Evolutionary conservation across 2,329 filamentous ascomycete species (phyloP).

Genomic region (Orbilia javanica): DNA sequence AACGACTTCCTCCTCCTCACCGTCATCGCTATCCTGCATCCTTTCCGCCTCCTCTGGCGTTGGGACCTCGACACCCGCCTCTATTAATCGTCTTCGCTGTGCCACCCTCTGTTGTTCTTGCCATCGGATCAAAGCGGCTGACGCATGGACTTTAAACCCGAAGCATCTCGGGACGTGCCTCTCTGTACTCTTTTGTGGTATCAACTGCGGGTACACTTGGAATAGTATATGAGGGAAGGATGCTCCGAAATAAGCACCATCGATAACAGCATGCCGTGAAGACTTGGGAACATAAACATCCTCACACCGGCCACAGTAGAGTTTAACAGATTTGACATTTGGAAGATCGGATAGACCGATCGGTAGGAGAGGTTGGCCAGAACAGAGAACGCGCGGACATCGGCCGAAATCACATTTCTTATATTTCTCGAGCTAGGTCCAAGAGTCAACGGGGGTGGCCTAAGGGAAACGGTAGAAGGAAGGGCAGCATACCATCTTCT

Average conservation of each 20-base stretch:
- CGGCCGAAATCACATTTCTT: conserved; percentile 98
- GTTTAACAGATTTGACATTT: conserved; percentile 89
- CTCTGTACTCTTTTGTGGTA: conserved; percentile 85
- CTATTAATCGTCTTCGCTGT: conserved; percentile 82
- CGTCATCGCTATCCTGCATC: conserved; percentile 73
- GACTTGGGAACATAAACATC: conserved; percentile 99
- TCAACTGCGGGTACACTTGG: conserved; percentile 92
- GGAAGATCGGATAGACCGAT: conserved; percentile 93
- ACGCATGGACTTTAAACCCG: conserved; percentile 94
- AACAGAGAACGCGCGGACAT: conserved; percentile 95
- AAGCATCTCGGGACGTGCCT: conserved; percentile 92
- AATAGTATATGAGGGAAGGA: conserved; percentile 99
- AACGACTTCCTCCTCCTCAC: conserved; percentile 72
- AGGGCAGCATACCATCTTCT: conserved; percentile 82
- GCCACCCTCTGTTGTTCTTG: conserved; percentile 84
- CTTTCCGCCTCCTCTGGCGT: conserved; percentile 78
- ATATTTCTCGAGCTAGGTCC: conserved; percentile 89
- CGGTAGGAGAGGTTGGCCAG: conserved; percentile 90
- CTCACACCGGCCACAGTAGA: conserved; percentile 97
- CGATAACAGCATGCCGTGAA: conserved; percentile 91
- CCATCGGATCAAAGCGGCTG: conserved; percentile 89
- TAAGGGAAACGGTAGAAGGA: conserved; percentile 3
- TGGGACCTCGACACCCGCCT: conserved; percentile 77
- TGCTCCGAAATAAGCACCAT: conserved; percentile 97
- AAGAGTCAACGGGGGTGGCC: not conserved